Evolutionary conservation across 2,329 filamentous ascomycete genomes (phyloP).

Genomic region (Didymella segeticola): DNA sequence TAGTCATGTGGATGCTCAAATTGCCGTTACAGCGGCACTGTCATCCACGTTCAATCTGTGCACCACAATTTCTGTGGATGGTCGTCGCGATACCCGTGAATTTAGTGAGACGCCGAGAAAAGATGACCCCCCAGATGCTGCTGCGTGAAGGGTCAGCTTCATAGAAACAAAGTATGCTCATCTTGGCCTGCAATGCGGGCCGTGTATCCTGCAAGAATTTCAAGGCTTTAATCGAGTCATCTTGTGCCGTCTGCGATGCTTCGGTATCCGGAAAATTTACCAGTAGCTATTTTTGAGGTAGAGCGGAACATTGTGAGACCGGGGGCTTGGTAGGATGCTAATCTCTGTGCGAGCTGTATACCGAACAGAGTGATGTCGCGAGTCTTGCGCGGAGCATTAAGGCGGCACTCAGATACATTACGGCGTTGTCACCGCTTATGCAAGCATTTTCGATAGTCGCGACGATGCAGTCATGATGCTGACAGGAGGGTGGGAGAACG

Average conservation of each 20-base stretch:
- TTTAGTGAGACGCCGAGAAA: neutral
- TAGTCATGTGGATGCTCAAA: neutral
- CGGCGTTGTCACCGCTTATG: conserved; percentile 4
- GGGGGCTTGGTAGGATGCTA: neutral
- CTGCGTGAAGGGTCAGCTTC: neutral
- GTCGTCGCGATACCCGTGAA: neutral
- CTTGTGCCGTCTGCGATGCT: neutral
- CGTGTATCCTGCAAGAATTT: neutral
- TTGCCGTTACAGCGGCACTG: neutral
- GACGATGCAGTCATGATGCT: conserved; percentile 12
- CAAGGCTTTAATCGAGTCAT: neutral
- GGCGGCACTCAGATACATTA: neutral
- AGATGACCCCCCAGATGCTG: neutral
- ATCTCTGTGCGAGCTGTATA: neutral
- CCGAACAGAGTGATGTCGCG: neutral
- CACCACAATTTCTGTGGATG: neutral
- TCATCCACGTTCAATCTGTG: neutral
- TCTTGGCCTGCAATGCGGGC: neutral
- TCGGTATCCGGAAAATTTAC: conserved; percentile 1
- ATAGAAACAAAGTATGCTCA: no score
- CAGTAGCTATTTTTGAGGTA: conserved; percentile 3
- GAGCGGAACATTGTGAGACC: neutral
- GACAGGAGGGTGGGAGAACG: conserved; percentile 5
- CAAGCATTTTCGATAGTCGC: conserved; percentile 8
- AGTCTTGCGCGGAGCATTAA: neutral